Percentiles rank a stretch among this genome's conserved stretches.
These are phyloP conservation scores for Boletus subcaerulescens DNA, from an alignment of 768 basidiomycete species.

Conservation along the genomic window DNA sequence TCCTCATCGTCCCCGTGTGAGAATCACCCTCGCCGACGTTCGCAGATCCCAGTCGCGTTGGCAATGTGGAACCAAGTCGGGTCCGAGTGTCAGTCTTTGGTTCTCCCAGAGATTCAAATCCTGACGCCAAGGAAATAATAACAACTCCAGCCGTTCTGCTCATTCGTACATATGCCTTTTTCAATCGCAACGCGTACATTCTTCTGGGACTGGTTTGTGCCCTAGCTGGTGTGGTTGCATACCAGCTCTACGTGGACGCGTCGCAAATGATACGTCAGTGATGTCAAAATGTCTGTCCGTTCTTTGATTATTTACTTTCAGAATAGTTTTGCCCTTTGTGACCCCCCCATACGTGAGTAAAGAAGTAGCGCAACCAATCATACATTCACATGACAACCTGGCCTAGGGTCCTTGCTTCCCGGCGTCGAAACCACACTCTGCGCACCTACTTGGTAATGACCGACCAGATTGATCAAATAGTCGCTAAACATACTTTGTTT, in stretches of 20 bases:
- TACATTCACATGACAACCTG: conserved; percentile 24
- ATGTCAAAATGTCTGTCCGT: neutral
- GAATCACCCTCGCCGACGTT: neutral
- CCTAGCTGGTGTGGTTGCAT: conserved; percentile 70
- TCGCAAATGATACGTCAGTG: conserved; percentile 72
- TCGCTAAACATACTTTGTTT: conserved; percentile 8
- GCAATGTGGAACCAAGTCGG: conserved; percentile 89
- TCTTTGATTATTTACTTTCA: conserved; percentile 8
- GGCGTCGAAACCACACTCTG: conserved; percentile 78
- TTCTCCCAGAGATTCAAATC: neutral
- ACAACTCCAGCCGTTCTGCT: conserved; percentile 59
- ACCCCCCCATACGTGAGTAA: conserved; percentile 56
- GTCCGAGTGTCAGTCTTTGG: conserved; percentile 56
- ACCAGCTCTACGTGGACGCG: conserved; percentile 77
- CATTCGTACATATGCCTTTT: conserved; percentile 84
- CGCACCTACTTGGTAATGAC: conserved; percentile 69
- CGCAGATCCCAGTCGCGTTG: conserved; percentile 72
- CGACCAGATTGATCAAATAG: neutral
- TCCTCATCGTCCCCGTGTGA: neutral
- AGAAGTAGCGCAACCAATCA: neutral
- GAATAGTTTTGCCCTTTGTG: conserved; percentile 60
- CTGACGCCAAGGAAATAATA: conserved; percentile 9
- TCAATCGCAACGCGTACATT: conserved; percentile 71
- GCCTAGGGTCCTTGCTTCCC: conserved; percentile 72
- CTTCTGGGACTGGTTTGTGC: conserved; percentile 62